These are phyloP conservation scores for Myrmaecium sp. DNA, from an alignment of 2,329 filamentous ascomycete species.

Conservation along the genomic window DNA sequence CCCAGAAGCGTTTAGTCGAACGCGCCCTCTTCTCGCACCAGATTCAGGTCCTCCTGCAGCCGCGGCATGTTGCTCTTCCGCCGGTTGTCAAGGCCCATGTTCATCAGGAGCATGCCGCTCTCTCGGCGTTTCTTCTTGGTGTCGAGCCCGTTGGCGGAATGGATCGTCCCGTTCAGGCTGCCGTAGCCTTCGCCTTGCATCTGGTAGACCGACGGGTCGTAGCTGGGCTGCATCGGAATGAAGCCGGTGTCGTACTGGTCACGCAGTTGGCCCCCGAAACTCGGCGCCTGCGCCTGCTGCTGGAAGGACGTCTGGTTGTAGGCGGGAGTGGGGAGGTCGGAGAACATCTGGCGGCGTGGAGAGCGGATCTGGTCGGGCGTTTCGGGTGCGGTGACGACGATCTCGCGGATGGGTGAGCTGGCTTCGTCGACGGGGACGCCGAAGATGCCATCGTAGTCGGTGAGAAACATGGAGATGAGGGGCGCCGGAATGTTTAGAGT, in stretches of 20 bases:
- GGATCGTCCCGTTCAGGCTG: slow-evolving; percentile 16
- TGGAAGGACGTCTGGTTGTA: slow-evolving; percentile 41
- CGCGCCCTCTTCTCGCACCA: slow-evolving; percentile 9
- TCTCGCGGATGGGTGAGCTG: slow-evolving; percentile 27
- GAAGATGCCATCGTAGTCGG: slow-evolving; percentile 79
- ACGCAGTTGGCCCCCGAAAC: slow-evolving; percentile 8
- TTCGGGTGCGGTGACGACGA: slow-evolving; percentile 24
- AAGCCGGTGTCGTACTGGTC: slow-evolving; percentile 32
- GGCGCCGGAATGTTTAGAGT: slow-evolving; percentile 92
- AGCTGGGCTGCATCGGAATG: slow-evolving; percentile 32
- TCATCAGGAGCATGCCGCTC: slow-evolving; percentile 22
- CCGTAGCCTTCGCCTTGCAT: slow-evolving; percentile 17
- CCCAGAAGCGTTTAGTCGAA: slow-evolving; percentile 6
- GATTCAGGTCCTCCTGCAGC: slow-evolving; percentile 13
- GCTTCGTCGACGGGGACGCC: slow-evolving; percentile 47
- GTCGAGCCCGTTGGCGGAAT: slow-evolving; percentile 13
- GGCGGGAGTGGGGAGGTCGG: slow-evolving; percentile 46
- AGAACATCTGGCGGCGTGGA: slow-evolving; percentile 48
- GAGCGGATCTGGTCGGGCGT: slow-evolving; percentile 43
- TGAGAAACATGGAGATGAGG: slow-evolving; percentile 83
- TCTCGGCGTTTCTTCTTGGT: slow-evolving; percentile 18
- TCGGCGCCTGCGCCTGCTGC: slow-evolving; percentile 6
- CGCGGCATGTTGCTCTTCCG: slow-evolving; percentile 20
- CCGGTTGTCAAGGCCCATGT: slow-evolving; percentile 14
- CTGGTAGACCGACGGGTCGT: slow-evolving; percentile 22